Evolutionary conservation across 768 basidiomycete species (phyloP).

Genomic region (Exidia glandulosa): DNA sequence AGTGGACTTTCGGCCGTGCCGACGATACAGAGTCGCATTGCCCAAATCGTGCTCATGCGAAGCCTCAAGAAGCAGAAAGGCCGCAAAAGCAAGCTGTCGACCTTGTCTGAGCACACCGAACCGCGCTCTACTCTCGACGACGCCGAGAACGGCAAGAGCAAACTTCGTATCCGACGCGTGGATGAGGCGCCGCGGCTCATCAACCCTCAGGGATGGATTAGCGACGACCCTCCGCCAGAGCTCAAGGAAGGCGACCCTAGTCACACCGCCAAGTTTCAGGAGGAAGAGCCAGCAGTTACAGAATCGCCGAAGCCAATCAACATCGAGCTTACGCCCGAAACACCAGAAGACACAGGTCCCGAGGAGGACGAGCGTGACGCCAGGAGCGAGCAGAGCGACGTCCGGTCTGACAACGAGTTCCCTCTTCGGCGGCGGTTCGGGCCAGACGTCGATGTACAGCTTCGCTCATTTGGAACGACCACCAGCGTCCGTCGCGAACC

Average conservation of each 20-base stretch:
- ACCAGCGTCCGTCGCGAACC: conserved; percentile 6
- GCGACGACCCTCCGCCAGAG: conserved; percentile 21
- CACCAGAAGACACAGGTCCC: background rate
- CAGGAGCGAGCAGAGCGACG: background rate
- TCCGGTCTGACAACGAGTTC: background rate
- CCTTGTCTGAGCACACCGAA: background rate
- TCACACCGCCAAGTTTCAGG: background rate
- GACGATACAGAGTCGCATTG: background rate
- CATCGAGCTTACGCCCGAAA: background rate
- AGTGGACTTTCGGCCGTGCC: background rate
- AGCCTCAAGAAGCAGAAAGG: conserved; percentile 2
- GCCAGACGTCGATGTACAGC: background rate
- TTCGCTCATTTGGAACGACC: background rate
- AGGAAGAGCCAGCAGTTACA: background rate
- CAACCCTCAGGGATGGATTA: conserved; percentile 65
- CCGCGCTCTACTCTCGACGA: background rate
- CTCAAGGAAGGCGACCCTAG: background rate
- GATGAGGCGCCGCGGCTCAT: conserved; percentile 57
- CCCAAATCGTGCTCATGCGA: conserved; percentile 1
- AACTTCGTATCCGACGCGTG: conserved; percentile 51
- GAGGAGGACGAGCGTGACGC: background rate
- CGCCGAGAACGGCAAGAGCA: conserved; percentile 1
- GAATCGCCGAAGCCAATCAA: background rate
- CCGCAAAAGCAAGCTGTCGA: background rate
- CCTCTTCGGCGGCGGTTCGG: background rate